Base-by-base conservation (phyloP, 805 yeast species). In the Spathaspora gorwiae region DNA sequence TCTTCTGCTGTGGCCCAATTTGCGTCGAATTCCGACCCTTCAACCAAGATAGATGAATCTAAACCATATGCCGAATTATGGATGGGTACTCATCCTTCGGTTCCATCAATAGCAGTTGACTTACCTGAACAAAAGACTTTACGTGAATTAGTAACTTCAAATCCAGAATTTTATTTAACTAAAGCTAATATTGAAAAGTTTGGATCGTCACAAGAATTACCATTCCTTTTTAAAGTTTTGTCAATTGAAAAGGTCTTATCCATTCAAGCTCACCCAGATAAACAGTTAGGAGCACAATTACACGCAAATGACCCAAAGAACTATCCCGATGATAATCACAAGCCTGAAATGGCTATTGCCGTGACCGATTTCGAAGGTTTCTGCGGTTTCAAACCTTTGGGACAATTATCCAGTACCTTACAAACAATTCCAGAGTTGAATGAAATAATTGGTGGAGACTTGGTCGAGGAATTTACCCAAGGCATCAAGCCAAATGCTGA, bases 331-430 rank as follows among this genome's bases (percentile, higher is more conserved):
- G 95, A 84, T 64, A 94, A 94, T 73, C 99, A 94, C 70, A 94
- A 94, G 73, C 99, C 99, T n/a, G 99, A 94, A 68, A 94, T 94
- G 99, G 98, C 99, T 42, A 81, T 94, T 60, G 99, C 99, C 7
- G 83, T 94, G 44, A 90, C 98, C 19, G 87, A 81, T 49, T 94
- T 94, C 58, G 98, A 94, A 72, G 98, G 97, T 0, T 92, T 94
- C 70, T 94, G 99, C 68, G 99, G 99, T 0, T 94, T 94, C 74
- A 84, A 94, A 62, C 99, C 99, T 15, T 78, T 90, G 58, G 76
- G 73, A 32, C 85, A 90, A 67, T 78, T 94, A 54, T 83, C 83
- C 40, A 72, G 72, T 38, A 81, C 87, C 50, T 75, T 94, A 57
- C 60, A 74, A 47, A 77, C 78, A 11, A 79, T 94, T 41, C 92